Percentiles rank a stretch among this genome's conserved stretches.
Evolutionary conservation across 371 early-diverging fungal genomes (phyloP).

Genomic region (Rhizopus arrhizus): DNA sequence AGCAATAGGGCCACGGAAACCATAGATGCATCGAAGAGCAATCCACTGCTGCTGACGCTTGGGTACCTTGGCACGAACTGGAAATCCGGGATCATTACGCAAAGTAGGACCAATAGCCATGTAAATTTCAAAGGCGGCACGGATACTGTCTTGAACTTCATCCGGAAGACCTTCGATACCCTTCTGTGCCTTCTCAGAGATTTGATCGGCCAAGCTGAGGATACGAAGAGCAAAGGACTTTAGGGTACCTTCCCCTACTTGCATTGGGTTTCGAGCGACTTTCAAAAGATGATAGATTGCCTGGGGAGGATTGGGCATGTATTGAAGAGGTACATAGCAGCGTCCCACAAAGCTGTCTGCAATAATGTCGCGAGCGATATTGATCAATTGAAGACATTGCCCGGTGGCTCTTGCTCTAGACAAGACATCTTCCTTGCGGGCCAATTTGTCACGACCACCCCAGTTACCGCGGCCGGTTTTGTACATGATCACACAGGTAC

Average conservation of each 20-base stretch:
- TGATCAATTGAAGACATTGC: slow-evolving; percentile 60
- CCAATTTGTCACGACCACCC: slow-evolving; percentile 20
- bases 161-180: slow-evolving; percentile 49
- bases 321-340: slow-evolving; percentile 52
- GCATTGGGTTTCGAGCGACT: slow-evolving; percentile 22
- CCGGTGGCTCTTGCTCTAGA: slow-evolving; percentile 54
- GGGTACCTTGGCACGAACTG: slow-evolving; percentile 45
- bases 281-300: slow-evolving; percentile 29
- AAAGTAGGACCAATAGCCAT: slow-evolving; percentile 46
- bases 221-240: slow-evolving; percentile 33
- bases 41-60: slow-evolving; percentile 43
- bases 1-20: slow-evolving; percentile 33
- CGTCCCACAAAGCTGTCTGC: slow-evolving; percentile 53
- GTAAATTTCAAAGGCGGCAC: slow-evolving; percentile 54
- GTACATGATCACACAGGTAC: slow-evolving; percentile 48
- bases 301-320: slow-evolving; percentile 27
- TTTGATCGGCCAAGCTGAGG: slow-evolving; percentile 30
- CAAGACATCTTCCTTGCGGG: slow-evolving; percentile 35
- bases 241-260: slow-evolving; percentile 26
- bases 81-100: slow-evolving; percentile 35
- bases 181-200: slow-evolving; percentile 34
- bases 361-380: slow-evolving; percentile 59
- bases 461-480: slow-evolving; percentile 45
- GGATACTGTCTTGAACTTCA: slow-evolving; percentile 42
- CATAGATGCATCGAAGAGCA: slow-evolving; percentile 44